Evolutionary conservation across 805 yeast genomes (phyloP).

Genomic region (Starmera caribaea): DNA sequence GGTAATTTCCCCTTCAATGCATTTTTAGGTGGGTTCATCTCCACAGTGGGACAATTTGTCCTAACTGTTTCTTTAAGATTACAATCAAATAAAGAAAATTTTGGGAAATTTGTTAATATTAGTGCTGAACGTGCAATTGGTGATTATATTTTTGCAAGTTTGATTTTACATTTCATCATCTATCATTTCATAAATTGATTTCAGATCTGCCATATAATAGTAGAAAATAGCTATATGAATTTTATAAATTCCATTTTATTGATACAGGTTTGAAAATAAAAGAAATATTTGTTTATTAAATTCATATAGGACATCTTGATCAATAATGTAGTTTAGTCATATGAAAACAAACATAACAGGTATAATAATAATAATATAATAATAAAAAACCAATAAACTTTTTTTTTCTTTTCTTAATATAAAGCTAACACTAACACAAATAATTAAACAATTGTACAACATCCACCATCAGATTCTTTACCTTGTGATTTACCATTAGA

Average conservation of each 20-base stretch:
- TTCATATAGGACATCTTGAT: neutral
- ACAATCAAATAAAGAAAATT: conserved; percentile 42
- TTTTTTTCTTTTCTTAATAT: neutral
- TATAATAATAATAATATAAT: conserved; percentile 3
- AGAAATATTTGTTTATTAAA: too few species aligned
- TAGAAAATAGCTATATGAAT: too few species aligned
- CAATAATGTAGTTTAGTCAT: too few species aligned
- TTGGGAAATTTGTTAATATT: conserved; percentile 29
- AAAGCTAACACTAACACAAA: neutral
- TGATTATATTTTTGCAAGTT: conserved; percentile 80
- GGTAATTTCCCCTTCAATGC: conserved; percentile 97
- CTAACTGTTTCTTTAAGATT: conserved; percentile 74
- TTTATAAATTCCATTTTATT: too few species aligned
- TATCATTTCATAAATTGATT: conserved; percentile 85
- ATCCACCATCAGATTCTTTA: conserved; percentile 22
- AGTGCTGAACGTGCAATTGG: conserved; percentile 65
- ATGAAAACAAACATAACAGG: neutral
- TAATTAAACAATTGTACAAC: conserved; percentile 23
- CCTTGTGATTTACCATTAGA: neutral
- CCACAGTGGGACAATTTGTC: conserved; percentile 94
- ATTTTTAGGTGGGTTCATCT: conserved; percentile 83
- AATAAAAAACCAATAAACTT: neutral
- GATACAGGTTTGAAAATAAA: too few species aligned
- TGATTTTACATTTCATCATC: conserved; percentile 80
- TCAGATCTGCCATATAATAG: too few species aligned